A percentile compares a stretch with the other conserved stretches of the same genome.
Evolutionary conservation across 805 yeast species (phyloP).

Genomic region (Metschnikowia baotianmanensis): DNA sequence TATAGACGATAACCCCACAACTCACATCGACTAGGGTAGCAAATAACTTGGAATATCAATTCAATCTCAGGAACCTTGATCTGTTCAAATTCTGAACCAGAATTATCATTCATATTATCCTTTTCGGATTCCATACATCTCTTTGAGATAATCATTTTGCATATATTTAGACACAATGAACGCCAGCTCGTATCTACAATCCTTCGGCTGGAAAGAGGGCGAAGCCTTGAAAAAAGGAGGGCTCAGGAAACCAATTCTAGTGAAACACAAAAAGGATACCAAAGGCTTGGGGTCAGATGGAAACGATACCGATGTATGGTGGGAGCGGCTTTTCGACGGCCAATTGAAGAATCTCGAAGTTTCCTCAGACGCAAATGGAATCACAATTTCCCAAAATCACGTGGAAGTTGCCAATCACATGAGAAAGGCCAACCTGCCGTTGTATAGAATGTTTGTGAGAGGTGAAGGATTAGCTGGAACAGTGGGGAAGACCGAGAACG

Average conservation of each 20-base stretch:
- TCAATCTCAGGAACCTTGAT: background rate
- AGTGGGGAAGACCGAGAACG: constrained; percentile 41
- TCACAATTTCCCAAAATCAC: constrained; percentile 52
- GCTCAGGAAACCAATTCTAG: constrained; percentile 77
- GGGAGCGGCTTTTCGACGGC: constrained; percentile 95
- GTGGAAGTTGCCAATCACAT: constrained; percentile 47
- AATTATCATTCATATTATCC: background rate
- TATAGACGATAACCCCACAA: too few relatives aligned
- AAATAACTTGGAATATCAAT: background rate
- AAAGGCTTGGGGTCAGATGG: constrained; percentile 85
- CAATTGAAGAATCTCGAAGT: constrained; percentile 79
- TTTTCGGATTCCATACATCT: background rate
- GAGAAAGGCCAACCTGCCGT: constrained; percentile 59
- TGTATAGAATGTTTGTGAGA: constrained; percentile 81
- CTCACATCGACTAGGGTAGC: too few relatives aligned
- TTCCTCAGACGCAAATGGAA: constrained; percentile 28
- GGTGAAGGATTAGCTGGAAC: constrained; percentile 88
- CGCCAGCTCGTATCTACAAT: constrained; percentile 64
- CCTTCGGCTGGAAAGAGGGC: constrained; percentile 92
- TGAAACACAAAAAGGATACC: constrained; percentile 84
- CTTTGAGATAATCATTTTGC: too few relatives aligned
- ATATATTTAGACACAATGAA: constrained; percentile 59
- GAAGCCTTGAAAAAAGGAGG: constrained; percentile 81
- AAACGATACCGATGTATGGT: constrained; percentile 87
- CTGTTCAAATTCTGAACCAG: background rate